Evolutionary conservation across 768 basidiomycete genomes (phyloP).

Genomic region (Leucosporidium scottii): DNA sequence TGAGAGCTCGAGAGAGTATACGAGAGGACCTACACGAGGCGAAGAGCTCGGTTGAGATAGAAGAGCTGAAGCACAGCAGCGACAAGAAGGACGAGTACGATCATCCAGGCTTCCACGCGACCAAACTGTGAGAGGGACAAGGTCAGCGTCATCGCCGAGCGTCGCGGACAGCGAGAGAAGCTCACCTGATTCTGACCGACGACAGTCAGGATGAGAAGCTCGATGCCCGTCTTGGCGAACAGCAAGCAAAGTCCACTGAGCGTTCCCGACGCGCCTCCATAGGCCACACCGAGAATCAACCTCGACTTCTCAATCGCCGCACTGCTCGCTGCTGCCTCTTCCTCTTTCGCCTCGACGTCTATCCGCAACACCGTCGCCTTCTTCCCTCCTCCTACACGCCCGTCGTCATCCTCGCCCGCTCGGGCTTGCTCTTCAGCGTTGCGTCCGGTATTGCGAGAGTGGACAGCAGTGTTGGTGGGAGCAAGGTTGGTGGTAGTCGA

Average conservation of each 20-base stretch:
- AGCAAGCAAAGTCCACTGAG: slow-evolving; percentile 86
- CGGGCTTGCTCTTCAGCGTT: background rate
- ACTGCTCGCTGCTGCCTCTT: background rate
- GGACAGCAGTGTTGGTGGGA: background rate
- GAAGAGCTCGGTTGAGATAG: slow-evolving; percentile 48
- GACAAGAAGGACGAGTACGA: slow-evolving; percentile 61
- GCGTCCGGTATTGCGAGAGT: background rate
- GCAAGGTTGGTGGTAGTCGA: too few relatives aligned
- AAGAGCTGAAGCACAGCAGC: slow-evolving; percentile 62
- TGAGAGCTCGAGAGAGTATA: too few relatives aligned
- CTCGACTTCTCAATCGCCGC: slow-evolving; percentile 46
- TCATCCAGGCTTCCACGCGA: slow-evolving; percentile 55
- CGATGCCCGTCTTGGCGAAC: slow-evolving; percentile 88
- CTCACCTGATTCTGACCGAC: slow-evolving; percentile 57
- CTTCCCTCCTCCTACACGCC: background rate
- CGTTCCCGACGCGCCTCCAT: slow-evolving; percentile 79
- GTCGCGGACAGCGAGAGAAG: too few relatives aligned
- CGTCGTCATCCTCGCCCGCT: background rate
- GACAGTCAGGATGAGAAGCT: slow-evolving; percentile 71
- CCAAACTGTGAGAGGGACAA: slow-evolving; percentile 37
- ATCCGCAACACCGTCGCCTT: background rate
- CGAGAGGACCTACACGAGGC: slow-evolving; percentile 49
- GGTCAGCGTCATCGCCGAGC: background rate
- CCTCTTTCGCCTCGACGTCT: background rate
- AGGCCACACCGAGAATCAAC: slow-evolving; percentile 68